Percentiles rank a stretch among this genome's conserved stretches.
Conservation (phyloP, 2,329 filamentous ascomycete species). For the Parastagonospora nodorum region DNA sequence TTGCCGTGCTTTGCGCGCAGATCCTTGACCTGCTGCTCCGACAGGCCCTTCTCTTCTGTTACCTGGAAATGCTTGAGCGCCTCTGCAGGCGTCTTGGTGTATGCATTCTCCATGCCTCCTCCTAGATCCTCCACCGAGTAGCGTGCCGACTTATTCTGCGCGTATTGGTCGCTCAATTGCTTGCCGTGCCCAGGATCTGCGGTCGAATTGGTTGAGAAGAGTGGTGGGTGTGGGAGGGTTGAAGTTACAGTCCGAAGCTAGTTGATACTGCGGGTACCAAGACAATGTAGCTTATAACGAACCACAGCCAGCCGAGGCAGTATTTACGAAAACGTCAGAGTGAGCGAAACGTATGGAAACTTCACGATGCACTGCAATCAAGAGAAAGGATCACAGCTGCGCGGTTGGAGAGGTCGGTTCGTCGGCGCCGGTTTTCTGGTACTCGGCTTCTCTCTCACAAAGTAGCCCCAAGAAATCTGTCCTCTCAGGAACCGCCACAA, state of each 20-base stretch:
- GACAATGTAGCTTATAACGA: too few species aligned
- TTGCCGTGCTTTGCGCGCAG: conserved; percentile 57
- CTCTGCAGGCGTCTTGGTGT: conserved; percentile 55
- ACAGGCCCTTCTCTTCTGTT: conserved; percentile 56
- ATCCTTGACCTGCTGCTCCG: conserved; percentile 53
- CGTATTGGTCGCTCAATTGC: not conserved
- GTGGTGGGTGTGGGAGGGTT: not conserved
- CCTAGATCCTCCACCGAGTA: conserved; percentile 8
- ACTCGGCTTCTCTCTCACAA: conserved; percentile 8
- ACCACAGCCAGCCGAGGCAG: too few species aligned
- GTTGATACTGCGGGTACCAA: not conserved
- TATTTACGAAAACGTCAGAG: too few species aligned
- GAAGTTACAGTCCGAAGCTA: not conserved
- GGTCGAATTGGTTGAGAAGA: not conserved
- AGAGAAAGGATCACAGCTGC: not conserved
- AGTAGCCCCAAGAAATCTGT: conserved; percentile 28
- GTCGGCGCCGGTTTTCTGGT: conserved; percentile 6
- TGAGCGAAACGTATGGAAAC: not conserved
- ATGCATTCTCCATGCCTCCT: conserved; percentile 59
- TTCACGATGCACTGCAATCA: not conserved
- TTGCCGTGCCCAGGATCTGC: not conserved
- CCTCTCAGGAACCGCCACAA: conserved; percentile 18
- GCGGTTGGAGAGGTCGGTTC: conserved; percentile 1
- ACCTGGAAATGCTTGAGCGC: conserved; percentile 60
- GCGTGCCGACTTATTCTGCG: not conserved